Evolutionary conservation across 2,329 filamentous ascomycete genomes (phyloP).

Genomic region (Aspergillus terreus): DNA sequence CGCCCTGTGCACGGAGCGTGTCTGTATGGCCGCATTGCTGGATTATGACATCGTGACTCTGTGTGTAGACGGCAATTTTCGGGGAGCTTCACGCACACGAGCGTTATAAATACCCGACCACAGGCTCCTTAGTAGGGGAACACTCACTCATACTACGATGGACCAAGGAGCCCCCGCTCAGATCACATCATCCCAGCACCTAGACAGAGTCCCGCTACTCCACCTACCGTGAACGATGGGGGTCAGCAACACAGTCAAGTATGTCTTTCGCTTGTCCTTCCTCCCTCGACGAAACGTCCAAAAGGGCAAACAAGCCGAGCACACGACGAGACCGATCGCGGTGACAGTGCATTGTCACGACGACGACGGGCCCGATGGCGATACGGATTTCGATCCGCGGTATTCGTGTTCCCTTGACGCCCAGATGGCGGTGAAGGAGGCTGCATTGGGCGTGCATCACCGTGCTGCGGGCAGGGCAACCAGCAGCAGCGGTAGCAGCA

Average conservation of each 20-base stretch:
- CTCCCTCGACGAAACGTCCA: constrained; percentile 12
- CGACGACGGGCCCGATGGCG: not conserved
- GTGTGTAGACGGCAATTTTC: no score
- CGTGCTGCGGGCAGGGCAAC: constrained; percentile 7
- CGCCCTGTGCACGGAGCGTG: no score
- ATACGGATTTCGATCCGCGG: not conserved
- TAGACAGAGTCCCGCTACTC: constrained; percentile 2
- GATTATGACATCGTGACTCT: no score
- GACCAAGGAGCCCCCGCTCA: not conserved
- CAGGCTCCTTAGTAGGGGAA: no score
- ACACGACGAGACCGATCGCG: not conserved
- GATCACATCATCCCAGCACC: not conserved
- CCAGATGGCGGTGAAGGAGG: constrained; percentile 16
- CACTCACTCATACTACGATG: no score
- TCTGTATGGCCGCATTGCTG: no score
- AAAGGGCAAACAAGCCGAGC: constrained; percentile 13
- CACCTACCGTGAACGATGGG: constrained; percentile 10
- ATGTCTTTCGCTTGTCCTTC: constrained; percentile 17
- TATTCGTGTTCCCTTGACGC: not conserved
- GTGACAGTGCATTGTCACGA: constrained; percentile 4
- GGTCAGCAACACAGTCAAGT: constrained; percentile 17
- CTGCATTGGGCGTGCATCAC: constrained; percentile 9
- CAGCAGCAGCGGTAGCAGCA: constrained; percentile 9
- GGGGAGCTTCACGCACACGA: no score
- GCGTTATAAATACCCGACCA: no score